A percentile compares a stretch with the other conserved stretches of the same genome.
Evolutionary conservation across 2,329 filamentous ascomycete species (phyloP).

Genomic region (Fusarium penzigii): DNA sequence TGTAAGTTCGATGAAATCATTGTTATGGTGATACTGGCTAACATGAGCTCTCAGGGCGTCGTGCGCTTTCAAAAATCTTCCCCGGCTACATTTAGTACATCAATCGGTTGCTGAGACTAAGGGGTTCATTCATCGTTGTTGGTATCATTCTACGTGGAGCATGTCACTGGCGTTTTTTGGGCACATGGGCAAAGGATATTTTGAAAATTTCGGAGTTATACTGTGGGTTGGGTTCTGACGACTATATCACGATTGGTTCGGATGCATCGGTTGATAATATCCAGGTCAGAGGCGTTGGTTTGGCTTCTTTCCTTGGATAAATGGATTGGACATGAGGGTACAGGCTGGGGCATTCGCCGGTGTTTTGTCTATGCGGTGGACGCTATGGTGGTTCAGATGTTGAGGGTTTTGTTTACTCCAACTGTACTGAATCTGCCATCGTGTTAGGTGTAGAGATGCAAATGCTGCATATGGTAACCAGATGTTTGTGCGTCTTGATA

Average conservation of each 20-base stretch:
- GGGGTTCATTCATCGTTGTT: slow-evolving; percentile 16
- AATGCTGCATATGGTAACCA: background rate
- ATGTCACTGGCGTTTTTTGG: slow-evolving; percentile 34
- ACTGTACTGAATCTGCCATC: background rate
- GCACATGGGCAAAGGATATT: slow-evolving; percentile 12
- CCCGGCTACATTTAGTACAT: slow-evolving; percentile 37
- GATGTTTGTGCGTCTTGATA: background rate
- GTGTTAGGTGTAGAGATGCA: background rate
- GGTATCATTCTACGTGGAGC: slow-evolving; percentile 19
- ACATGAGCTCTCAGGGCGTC: slow-evolving; percentile 40
- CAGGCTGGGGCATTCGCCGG: background rate
- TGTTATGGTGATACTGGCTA: slow-evolving; percentile 3
- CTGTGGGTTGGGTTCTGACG: slow-evolving; percentile 13
- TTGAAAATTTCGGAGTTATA: slow-evolving; percentile 18
- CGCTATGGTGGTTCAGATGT: background rate
- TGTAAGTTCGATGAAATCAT: slow-evolving; percentile 34
- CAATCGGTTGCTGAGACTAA: slow-evolving; percentile 10
- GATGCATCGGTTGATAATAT: slow-evolving; percentile 20
- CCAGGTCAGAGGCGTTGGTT: slow-evolving; percentile 19
- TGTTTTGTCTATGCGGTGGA: background rate
- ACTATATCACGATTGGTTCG: slow-evolving; percentile 9
- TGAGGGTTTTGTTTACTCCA: background rate
- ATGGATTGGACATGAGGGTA: slow-evolving; percentile 6
- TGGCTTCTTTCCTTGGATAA: slow-evolving; percentile 5
- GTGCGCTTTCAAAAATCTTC: slow-evolving; percentile 45